Percentiles rank a stretch among this genome's conserved stretches.
Evolutionary conservation across 2,329 filamentous ascomycete genomes (phyloP).

Genomic region (Fusarium sp.): DNA sequence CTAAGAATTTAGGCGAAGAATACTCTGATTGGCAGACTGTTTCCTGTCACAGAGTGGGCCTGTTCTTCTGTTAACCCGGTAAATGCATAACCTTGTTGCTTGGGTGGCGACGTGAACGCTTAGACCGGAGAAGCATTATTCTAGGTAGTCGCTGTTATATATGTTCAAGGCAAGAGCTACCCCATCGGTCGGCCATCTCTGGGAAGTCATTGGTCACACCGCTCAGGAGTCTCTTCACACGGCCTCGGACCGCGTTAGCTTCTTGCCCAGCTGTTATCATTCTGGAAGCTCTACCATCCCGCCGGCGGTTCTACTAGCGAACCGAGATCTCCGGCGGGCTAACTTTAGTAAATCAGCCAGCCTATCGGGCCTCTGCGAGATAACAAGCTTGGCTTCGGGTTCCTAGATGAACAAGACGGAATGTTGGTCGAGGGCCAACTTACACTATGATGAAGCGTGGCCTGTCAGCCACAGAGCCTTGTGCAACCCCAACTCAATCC

Average conservation of each 20-base stretch:
- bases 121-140: no score
- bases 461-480: background rate
- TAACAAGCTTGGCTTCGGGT: background rate
- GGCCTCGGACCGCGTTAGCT: background rate
- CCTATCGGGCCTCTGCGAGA: background rate
- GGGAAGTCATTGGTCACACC: background rate
- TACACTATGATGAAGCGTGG: background rate
- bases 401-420: background rate
- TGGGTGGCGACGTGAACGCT: no score
- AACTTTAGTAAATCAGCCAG: background rate
- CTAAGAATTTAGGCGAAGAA: no score
- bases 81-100: no score
- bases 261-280: background rate
- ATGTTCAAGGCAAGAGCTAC: no score
- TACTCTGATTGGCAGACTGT: no score
- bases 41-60: no score
- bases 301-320: background rate
- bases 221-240: background rate
- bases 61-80: no score
- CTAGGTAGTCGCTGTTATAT: no score
- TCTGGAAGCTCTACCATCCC: background rate
- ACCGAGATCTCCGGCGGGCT: background rate
- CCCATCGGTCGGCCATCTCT: background rate
- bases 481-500: background rate
- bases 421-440: background rate